A percentile compares a stretch with the other conserved stretches of the same genome.
These are phyloP conservation scores for Iberis amara DNA, from an alignment of 441 rosid species.

Conservation along the genomic window DNA sequence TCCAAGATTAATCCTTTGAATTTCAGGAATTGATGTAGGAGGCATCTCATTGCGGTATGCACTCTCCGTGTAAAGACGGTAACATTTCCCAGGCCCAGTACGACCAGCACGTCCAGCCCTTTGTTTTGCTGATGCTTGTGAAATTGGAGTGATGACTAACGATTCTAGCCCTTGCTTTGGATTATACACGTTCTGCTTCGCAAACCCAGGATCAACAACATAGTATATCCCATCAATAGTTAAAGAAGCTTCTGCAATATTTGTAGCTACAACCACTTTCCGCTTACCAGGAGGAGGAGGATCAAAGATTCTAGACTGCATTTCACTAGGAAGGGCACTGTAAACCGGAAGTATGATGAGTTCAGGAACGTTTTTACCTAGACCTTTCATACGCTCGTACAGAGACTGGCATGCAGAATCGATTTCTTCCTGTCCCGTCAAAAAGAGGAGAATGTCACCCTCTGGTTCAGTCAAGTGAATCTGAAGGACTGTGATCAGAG, in stretches of 20 bases:
- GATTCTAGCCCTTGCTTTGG: slow-evolving; percentile 86
- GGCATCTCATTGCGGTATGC: slow-evolving; percentile 88
- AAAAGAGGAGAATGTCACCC: slow-evolving; percentile 71
- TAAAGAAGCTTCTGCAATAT: slow-evolving; percentile 78
- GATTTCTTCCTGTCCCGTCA: slow-evolving; percentile 93
- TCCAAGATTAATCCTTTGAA: slow-evolving; percentile 80
- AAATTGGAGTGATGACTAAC: slow-evolving; percentile 70
- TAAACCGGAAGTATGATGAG: slow-evolving; percentile 75
- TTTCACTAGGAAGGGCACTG: slow-evolving; percentile 87
- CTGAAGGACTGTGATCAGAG: slow-evolving; percentile 71
- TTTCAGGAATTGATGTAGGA: slow-evolving; percentile 73
- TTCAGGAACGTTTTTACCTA: slow-evolving; percentile 77
- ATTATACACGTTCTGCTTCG: slow-evolving; percentile 75
- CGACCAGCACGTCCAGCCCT: slow-evolving; percentile 72
- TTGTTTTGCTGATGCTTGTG: slow-evolving; percentile 86
- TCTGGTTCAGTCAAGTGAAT: slow-evolving; percentile 88
- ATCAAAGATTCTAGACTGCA: slow-evolving; percentile 81
- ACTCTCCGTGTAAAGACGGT: slow-evolving; percentile 78
- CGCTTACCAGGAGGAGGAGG: slow-evolving; percentile 81
- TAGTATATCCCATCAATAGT: slow-evolving; percentile 76
- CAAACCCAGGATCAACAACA: slow-evolving; percentile 86
- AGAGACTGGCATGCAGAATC: slow-evolving; percentile 84
- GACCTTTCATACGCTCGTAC: slow-evolving; percentile 74
- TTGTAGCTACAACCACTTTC: slow-evolving; percentile 86
- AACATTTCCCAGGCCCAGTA: slow-evolving; percentile 92